phyloP scores from a whole-genome alignment of 2,329 filamentous ascomycete genomes.

The Rutstroemia sydowiana region DNA sequence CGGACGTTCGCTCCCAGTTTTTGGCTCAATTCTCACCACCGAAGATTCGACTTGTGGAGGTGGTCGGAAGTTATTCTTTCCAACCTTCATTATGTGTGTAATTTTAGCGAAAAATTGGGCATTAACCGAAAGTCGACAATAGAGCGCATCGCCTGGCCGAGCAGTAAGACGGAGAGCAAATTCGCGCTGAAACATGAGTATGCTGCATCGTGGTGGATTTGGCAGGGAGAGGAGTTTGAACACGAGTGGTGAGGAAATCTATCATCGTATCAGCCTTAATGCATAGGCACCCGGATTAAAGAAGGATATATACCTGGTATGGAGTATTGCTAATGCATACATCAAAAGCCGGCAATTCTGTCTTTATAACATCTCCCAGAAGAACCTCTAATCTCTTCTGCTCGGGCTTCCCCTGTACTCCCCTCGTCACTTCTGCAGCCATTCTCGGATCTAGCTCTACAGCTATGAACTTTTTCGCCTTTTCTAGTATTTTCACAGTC shows the following conservation, averaged over 20 bases:
- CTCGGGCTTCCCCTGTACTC: conserved; percentile 81
- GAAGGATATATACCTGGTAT: conserved; percentile 44
- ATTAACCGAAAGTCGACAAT: conserved; percentile 85
- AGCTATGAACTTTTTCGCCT: conserved; percentile 72
- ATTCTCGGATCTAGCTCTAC: conserved; percentile 94
- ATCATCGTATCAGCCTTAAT: conserved; percentile 15
- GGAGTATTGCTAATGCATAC: conserved; percentile 68
- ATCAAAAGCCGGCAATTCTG: conserved; percentile 63
- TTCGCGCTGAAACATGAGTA: conserved; percentile 96
- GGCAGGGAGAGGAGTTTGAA: conserved; percentile 77
- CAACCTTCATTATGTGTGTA: conserved; percentile 79
- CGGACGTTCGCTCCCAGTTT: conserved; percentile 67
- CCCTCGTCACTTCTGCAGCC: conserved; percentile 82
- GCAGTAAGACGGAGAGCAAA: conserved; percentile 88
- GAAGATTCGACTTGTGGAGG: conserved; percentile 88
- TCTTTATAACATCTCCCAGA: conserved; percentile 90
- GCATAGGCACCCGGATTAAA: neutral
- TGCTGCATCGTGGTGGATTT: conserved; percentile 72
- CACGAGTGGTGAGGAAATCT: conserved; percentile 86
- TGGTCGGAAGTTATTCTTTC: conserved; percentile 92
- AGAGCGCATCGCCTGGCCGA: conserved; percentile 78
- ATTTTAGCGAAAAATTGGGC: conserved; percentile 84
- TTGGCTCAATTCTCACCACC: conserved; percentile 84
- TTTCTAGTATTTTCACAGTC: conserved; percentile 81
- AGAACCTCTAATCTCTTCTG: conserved; percentile 81